Evolutionary conservation across 225 moss, liverwort and hornwort genomes (phyloP).

Genomic region (Polytrichum formosum): DNA sequence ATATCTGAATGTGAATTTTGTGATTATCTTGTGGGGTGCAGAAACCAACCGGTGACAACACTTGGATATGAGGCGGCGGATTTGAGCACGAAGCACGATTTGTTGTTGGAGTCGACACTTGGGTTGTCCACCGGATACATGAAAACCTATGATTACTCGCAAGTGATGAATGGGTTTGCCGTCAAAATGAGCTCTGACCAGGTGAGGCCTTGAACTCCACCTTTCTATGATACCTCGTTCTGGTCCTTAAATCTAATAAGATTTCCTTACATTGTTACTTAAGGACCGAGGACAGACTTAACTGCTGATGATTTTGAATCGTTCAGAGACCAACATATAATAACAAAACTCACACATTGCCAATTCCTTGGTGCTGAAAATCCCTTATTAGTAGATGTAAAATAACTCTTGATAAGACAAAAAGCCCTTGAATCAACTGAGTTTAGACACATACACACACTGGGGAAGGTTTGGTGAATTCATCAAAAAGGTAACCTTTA

Average conservation of each 20-base stretch:
- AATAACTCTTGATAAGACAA: too few species aligned
- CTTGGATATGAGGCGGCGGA: conserved; percentile 7
- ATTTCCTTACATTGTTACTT: neutral
- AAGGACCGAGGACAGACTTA: too few species aligned
- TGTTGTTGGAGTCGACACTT: conserved; percentile 26
- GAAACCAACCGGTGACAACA: neutral
- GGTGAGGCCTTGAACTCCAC: conserved; percentile 11
- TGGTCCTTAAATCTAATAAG: neutral
- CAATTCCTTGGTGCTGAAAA: neutral
- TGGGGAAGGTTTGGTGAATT: too few species aligned
- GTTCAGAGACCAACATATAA: neutral
- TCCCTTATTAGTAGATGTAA: too few species aligned
- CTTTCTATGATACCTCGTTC: neutral
- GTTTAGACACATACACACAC: too few species aligned
- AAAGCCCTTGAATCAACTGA: too few species aligned
- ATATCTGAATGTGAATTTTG: too few species aligned
- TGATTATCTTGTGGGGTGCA: neutral
- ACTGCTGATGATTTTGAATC: neutral
- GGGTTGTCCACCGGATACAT: conserved; percentile 3
- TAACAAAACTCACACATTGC: neutral
- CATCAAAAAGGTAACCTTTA: too few species aligned
- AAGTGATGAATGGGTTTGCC: conserved; percentile 26
- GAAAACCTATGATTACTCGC: conserved; percentile 34
- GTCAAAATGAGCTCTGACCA: conserved; percentile 25
- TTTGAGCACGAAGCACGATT: conserved; percentile 35